Evolutionary conservation across 805 yeast genomes (phyloP).

Genomic region (Myxozyma monticola): DNA sequence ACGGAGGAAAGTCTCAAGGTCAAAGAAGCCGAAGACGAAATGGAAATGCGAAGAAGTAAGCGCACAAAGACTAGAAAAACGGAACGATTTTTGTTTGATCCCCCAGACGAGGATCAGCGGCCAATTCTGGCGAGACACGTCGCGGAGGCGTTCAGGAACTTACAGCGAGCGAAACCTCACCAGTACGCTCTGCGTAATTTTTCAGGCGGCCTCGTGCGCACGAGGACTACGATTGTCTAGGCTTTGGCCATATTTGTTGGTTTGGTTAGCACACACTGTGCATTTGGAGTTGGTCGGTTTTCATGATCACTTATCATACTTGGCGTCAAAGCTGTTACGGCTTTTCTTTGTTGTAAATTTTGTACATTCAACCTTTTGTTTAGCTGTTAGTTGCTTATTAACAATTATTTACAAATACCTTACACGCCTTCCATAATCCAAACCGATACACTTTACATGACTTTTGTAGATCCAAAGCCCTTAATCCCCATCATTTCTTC

Average conservation of each 20-base stretch:
- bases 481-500: conserved; percentile 58
- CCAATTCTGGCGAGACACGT: conserved; percentile 81
- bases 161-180: conserved; percentile 59
- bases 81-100: conserved; percentile 69
- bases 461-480: conserved; percentile 54
- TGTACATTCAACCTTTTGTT: background rate
- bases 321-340: background rate
- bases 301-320: background rate
- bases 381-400: background rate
- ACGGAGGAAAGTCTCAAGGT: conserved; percentile 89
- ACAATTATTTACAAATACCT: background rate
- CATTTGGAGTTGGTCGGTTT: background rate
- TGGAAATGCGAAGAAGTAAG: conserved; percentile 40
- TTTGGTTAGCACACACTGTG: background rate
- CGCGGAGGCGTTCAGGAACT: conserved; percentile 82
- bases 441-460: background rate
- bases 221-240: conserved; percentile 53
- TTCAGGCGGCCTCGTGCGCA: conserved; percentile 63
- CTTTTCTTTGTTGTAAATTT: background rate
- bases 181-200: conserved; percentile 69
- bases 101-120: conserved; percentile 78
- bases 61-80: conserved; percentile 50
- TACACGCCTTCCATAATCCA: no score
- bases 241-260: background rate
- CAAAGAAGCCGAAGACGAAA: conserved; percentile 63